These are phyloP conservation scores for Aspergillus sparsus DNA, from an alignment of 495 filamentous ascomycete species.

Conservation along the genomic window DNA sequence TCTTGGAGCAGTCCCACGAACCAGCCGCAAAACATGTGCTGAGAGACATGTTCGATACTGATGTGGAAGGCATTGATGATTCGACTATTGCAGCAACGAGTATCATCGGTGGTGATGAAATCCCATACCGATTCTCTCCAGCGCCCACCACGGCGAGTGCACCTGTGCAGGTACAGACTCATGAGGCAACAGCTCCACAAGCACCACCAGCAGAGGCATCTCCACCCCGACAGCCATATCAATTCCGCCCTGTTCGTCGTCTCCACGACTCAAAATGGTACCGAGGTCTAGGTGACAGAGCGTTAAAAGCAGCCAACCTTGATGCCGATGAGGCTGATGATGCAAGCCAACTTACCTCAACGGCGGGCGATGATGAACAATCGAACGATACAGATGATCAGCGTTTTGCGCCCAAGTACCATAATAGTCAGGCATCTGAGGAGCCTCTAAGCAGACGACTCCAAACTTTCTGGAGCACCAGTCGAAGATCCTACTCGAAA, in stretches of 20 bases:
- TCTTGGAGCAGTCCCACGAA: slow-evolving; percentile 20
- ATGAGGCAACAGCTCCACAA: slow-evolving; percentile 5
- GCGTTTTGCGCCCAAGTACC: slow-evolving; percentile 33
- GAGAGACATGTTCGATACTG: slow-evolving; percentile 48
- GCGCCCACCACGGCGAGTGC: slow-evolving; percentile 8
- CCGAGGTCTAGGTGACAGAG: slow-evolving; percentile 38
- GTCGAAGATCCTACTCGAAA: slow-evolving; percentile 30
- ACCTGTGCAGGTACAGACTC: slow-evolving; percentile 10
- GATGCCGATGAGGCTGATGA: slow-evolving; percentile 37
- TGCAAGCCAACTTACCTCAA: slow-evolving; percentile 38
- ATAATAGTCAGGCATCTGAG: slow-evolving; percentile 21
- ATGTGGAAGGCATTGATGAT: slow-evolving; percentile 50
- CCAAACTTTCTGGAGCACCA: slow-evolving; percentile 45
- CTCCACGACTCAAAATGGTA: slow-evolving; percentile 40
- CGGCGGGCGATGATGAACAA: slow-evolving; percentile 39
- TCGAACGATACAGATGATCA: slow-evolving; percentile 34
- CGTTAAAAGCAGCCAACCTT: slow-evolving; percentile 40
- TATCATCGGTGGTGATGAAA: slow-evolving; percentile 39
- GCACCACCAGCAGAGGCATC: slow-evolving; percentile 21
- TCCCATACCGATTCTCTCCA: slow-evolving; percentile 31
- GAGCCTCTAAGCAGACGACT: slow-evolving; percentile 46
- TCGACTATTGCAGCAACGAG: slow-evolving; percentile 49
- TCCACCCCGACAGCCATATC: slow-evolving; percentile 29
- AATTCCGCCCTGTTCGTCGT: slow-evolving; percentile 31
- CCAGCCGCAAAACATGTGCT: slow-evolving; percentile 24